Conservation (phyloP, 1,284 basidiomycete species). For the Pterulicium gracile region DNA sequence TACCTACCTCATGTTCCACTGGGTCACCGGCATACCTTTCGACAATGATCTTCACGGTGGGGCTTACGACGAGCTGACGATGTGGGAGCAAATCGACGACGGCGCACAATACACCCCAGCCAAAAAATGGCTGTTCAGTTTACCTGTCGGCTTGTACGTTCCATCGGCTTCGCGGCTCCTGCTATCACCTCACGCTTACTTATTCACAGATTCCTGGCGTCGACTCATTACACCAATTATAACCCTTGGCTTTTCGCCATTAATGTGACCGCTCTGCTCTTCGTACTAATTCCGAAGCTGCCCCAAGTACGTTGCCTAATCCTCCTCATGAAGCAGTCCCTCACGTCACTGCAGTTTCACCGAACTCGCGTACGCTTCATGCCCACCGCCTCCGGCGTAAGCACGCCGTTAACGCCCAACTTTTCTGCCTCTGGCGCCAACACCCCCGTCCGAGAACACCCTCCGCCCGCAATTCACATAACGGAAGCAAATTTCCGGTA, state of each 20-base stretch:
- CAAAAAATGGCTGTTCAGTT: slow-evolving; percentile 93
- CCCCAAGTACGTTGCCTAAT: slow-evolving; percentile 51
- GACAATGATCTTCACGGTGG: slow-evolving; percentile 81
- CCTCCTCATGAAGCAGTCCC: slow-evolving; percentile 1
- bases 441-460: slow-evolving; percentile 23
- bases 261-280: slow-evolving; percentile 78
- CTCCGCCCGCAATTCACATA: slow-evolving; percentile 20
- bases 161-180: slow-evolving; percentile 5
- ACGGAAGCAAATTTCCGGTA: slow-evolving; percentile 28
- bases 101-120: slow-evolving; percentile 98
- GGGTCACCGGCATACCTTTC: slow-evolving; percentile 95
- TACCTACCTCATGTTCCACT: slow-evolving; percentile 98
- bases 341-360: slow-evolving; percentile 43
- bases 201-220: slow-evolving; percentile 81
- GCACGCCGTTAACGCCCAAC: slow-evolving; percentile 51
- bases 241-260: slow-evolving; percentile 88
- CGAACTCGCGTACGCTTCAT: slow-evolving; percentile 71
- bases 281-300: slow-evolving; percentile 92
- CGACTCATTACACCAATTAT: slow-evolving; percentile 97
- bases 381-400: slow-evolving; percentile 43
- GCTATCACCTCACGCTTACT: slow-evolving; percentile 7
- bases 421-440: slow-evolving; percentile 36
- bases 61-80: slow-evolving; percentile 92
- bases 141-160: slow-evolving; percentile 85
- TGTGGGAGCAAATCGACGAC: slow-evolving; percentile 99